These are phyloP conservation scores for Hagleromyces aurorensis DNA, from an alignment of 805 yeast genomes.

Conservation along the genomic window DNA sequence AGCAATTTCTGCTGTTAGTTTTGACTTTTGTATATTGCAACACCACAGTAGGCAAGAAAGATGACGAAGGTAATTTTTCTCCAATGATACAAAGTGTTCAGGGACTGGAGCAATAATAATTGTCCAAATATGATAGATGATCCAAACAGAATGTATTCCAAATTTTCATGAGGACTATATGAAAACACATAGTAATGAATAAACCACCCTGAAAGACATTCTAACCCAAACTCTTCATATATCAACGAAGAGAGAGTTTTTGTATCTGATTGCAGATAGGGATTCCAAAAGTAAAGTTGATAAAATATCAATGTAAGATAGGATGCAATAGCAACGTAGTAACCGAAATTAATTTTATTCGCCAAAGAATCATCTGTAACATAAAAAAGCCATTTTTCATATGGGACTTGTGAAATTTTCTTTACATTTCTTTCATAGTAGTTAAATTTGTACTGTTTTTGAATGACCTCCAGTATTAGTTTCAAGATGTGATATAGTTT, in stretches of 20 bases:
- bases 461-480: constrained; percentile 7
- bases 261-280: constrained; percentile 7
- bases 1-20: too few species aligned
- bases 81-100: constrained; percentile 11
- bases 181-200: constrained; percentile 21
- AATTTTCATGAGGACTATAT: constrained; percentile 13
- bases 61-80: too few species aligned
- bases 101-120: constrained; percentile 9
- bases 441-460: constrained; percentile 17
- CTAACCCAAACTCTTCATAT: constrained; percentile 12
- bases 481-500: background rate
- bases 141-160: constrained; percentile 16
- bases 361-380: constrained; percentile 3
- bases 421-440: constrained; percentile 13
- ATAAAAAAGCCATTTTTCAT: constrained; percentile 19
- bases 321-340: constrained; percentile 20
- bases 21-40: background rate
- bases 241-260: constrained; percentile 3
- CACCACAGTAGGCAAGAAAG: background rate
- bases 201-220: constrained; percentile 25
- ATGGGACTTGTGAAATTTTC: constrained; percentile 1
- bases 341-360: constrained; percentile 8
- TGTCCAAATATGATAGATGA: constrained; percentile 20
- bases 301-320: constrained; percentile 8
- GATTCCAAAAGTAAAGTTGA: constrained; percentile 13